Evolutionary conservation across 768 basidiomycete species (phyloP), one percentile per base, ranked within the genome.

Genomic region (Pleurotus djamor): DNA sequence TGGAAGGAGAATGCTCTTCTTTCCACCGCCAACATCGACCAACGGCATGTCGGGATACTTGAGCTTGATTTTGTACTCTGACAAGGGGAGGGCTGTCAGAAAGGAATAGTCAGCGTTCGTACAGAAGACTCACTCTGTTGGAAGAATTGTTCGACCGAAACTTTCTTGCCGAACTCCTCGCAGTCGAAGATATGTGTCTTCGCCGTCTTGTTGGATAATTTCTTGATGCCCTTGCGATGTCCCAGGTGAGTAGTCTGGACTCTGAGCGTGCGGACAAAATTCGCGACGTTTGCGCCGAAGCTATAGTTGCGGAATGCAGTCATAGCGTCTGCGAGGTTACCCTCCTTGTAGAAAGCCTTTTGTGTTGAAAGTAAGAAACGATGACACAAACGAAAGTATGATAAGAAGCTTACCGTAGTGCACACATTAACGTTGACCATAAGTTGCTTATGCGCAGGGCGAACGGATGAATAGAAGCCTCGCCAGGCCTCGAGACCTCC

Each of bases 221-320:
- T 70, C 68, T 87, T 88, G 60, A 94, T 79, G 0, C 86, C 85
- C 72, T 91, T 93, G 67, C 76, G 83, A 65, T 91, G 88, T n/a
- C 85, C 84, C 12, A 94, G 76, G 71, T 93, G 91, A 2, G 70
- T 79, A 1, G 90, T 84, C 67, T 77, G 78, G 49, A 94, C 74
- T 41, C 92, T 76, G 2, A 92, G 79, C 6, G 88, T 82, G 60
- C 78, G 84, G 43, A 83, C 86, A 63, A 91, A 93, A 0, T 72
- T 82, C n/a, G 75, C 76, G 36, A 78, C 67, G 28, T 85, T 81
- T 3, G 84, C 89, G 10, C 85, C 84, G 61, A 83, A 87, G 60
- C 81, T 85, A 4, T 79, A 76, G 0, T 76, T 64, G 28, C 67
- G 62, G 66, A 90, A 93, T 1, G 76, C 77, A 1, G 66, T 63